phyloP scores from a whole-genome alignment of 192 early-diverging fungal genomes.

The Coemansia guatemalensis region DNA sequence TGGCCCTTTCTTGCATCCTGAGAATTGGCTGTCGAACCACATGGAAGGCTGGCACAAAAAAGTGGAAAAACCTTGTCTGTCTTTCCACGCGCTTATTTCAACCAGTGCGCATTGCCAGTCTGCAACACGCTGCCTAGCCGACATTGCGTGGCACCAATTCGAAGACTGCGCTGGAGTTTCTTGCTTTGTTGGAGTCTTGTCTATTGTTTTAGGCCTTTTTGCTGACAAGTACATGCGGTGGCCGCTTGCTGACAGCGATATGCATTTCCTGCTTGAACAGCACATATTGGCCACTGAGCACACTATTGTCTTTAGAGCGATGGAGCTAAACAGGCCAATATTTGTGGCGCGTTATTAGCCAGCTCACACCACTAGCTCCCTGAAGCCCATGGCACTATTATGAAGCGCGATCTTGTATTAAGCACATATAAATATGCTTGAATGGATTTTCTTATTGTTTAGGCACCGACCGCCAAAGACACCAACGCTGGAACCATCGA shows the following conservation, averaged over 20 bases:
- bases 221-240: background rate
- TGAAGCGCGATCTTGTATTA: background rate
- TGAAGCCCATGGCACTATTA: background rate
- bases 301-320: background rate
- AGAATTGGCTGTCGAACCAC: background rate
- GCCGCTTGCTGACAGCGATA: background rate
- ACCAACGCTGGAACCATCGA: conserved; percentile 14
- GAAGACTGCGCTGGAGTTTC: background rate
- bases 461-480: background rate
- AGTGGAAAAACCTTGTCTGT: background rate
- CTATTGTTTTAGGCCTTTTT: background rate
- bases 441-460: background rate
- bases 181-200: background rate
- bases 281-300: background rate
- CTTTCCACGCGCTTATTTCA: background rate
- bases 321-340: background rate
- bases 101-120: background rate
- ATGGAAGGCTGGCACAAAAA: background rate
- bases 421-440: background rate
- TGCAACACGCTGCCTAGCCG: background rate
- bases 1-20: background rate
- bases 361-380: background rate
- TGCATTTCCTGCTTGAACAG: background rate
- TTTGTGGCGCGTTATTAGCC: background rate
- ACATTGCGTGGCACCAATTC: background rate